Conservation (phyloP, 208 protist genomes). For the Leishmania martiniquensis region DNA sequence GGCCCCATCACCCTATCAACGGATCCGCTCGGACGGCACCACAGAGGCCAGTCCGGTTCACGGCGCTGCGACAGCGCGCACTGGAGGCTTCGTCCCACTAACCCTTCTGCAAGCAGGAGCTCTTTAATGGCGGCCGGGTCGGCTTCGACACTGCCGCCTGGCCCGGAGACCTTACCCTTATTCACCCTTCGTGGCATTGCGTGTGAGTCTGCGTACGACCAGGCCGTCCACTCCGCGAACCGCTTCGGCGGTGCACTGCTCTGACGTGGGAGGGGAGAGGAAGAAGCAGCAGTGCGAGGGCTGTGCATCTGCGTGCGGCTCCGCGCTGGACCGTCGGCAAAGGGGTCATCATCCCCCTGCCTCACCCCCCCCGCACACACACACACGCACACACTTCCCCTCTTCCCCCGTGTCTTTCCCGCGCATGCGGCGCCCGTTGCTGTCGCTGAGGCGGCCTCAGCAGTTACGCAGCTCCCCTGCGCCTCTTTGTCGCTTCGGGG, state of each 20-base stretch:
- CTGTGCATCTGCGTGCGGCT: not conserved
- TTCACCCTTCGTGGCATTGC: conserved; percentile 11
- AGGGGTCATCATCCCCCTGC: not conserved
- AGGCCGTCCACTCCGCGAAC: conserved; percentile 13
- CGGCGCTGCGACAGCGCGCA: not conserved
- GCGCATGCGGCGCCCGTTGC: not conserved
- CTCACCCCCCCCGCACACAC: not conserved
- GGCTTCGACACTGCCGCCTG: not conserved
- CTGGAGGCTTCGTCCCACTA: not conserved
- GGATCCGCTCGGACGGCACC: not conserved
- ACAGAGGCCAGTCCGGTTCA: not conserved
- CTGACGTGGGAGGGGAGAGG: not conserved
- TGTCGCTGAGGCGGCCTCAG: not conserved
- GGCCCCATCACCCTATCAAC: not conserved
- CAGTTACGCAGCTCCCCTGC: not conserved
- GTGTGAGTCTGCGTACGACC: not conserved
- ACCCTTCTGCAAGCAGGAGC: too few relatives aligned
- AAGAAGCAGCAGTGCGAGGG: not conserved
- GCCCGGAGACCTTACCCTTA: not conserved
- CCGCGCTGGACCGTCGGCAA: not conserved
- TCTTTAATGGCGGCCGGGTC: not conserved
- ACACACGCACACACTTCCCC: not conserved
- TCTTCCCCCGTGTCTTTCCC: not conserved
- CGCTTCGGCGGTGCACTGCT: not conserved
- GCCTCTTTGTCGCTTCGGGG: not conserved